phyloP scores from a whole-genome alignment of 805 yeast genomes.

The Wickerhamiella siamensis region DNA sequence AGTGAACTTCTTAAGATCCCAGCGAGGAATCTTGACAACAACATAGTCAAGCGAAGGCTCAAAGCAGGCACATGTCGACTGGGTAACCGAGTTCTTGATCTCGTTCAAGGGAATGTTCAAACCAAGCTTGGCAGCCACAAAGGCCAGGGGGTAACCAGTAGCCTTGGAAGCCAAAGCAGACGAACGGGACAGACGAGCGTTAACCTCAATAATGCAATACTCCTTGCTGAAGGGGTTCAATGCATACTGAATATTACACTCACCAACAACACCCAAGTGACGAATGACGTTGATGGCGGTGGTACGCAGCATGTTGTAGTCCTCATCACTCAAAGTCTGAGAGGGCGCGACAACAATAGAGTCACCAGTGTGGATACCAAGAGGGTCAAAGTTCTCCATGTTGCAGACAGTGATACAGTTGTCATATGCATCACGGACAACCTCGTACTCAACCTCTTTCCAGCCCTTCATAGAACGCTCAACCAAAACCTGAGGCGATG shows the following conservation, averaged over 20 bases:
- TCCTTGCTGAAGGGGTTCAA: conserved; percentile 86
- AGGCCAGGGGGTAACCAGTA: conserved; percentile 95
- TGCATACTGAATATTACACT: conserved; percentile 96
- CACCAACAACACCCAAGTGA: conserved; percentile 98
- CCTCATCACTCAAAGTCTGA: conserved; percentile 92
- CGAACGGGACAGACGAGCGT: conserved; percentile 93
- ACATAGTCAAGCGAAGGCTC: conserved; percentile 96
- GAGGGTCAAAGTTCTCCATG: conserved; percentile 97
- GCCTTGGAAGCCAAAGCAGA: conserved; percentile 99
- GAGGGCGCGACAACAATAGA: conserved; percentile 98
- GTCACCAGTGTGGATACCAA: conserved; percentile 98
- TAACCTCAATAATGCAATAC: conserved; percentile 94
- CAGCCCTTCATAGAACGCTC: conserved; percentile 98
- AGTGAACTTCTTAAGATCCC: conserved; percentile 95
- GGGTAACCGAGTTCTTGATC: conserved; percentile 84
- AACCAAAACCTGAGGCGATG: conserved; percentile 89
- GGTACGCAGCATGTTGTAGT: conserved; percentile 93
- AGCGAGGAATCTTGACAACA: conserved; percentile 95
- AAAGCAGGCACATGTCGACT: conserved; percentile 87
- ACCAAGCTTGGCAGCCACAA: conserved; percentile 95
- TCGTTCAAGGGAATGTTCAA: conserved; percentile 83
- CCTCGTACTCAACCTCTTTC: conserved; percentile 98
- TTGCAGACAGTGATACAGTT: conserved; percentile 98
- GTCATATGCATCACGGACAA: conserved; percentile 92
- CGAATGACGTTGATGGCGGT: conserved; percentile 95